These are phyloP conservation scores for Echinosophora koreensis DNA, from an alignment of 306 rosid genomes.

Conservation along the genomic window DNA sequence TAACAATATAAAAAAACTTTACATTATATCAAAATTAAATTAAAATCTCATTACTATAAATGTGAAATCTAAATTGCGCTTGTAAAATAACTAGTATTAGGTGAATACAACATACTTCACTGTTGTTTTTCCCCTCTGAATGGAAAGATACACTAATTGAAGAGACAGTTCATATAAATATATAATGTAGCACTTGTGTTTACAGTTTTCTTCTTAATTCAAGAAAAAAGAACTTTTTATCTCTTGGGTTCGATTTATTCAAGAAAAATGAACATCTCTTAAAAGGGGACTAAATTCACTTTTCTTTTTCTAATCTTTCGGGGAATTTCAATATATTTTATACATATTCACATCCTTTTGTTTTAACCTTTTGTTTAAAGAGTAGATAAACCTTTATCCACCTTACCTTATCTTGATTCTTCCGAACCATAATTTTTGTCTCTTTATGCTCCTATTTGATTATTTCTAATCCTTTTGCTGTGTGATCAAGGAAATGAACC, in stretches of 20 bases:
- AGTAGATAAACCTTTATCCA: not conserved
- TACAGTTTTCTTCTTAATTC: too few relatives aligned
- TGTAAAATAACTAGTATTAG: too few relatives aligned
- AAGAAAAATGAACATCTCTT: not conserved
- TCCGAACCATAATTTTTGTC: not conserved
- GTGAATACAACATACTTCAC: too few relatives aligned
- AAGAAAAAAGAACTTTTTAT: not conserved
- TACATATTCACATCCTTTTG: not conserved
- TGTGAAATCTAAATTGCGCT: too few relatives aligned
- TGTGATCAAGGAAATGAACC: constrained; percentile 25
- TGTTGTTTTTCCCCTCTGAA: not conserved
- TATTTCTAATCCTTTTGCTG: not conserved
- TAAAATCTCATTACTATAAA: too few relatives aligned
- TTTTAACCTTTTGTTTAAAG: not conserved
- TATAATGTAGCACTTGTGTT: not conserved
- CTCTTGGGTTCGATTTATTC: not conserved
- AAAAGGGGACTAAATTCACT: not conserved
- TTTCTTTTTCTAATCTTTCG: too few relatives aligned
- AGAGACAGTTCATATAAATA: too few relatives aligned
- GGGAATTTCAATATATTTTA: too few relatives aligned
- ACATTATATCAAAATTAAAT: too few relatives aligned
- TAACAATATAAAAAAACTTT: too few relatives aligned
- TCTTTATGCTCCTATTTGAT: not conserved
- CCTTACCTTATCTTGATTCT: not conserved
- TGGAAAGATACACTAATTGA: not conserved